These are phyloP conservation scores for Hypoxylon sp. DNA, from an alignment of 2,329 filamentous ascomycete species.

Conservation along the genomic window DNA sequence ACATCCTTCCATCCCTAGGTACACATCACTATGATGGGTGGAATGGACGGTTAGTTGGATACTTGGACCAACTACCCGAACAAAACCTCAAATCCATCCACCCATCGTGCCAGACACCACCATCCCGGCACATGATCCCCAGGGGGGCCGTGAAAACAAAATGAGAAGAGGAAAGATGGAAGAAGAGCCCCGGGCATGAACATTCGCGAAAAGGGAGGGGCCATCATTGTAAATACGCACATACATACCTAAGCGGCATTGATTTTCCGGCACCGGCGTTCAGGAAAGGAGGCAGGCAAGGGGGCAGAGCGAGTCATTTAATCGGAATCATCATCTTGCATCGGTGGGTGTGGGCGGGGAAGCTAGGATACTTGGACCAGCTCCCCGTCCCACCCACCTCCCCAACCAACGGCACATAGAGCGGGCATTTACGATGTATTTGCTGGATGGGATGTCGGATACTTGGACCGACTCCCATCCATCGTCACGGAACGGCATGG, in stretches of 20 bases:
- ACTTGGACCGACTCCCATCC: constrained; percentile 12
- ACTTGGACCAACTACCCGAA: constrained; percentile 4
- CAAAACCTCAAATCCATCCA: constrained; percentile 1
- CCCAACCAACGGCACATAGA: not conserved
- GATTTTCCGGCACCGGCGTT: constrained; percentile 4
- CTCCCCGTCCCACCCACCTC: not conserved
- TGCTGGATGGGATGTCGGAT: constrained; percentile 8
- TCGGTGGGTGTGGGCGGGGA: constrained; percentile 14
- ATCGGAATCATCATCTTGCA: constrained; percentile 20
- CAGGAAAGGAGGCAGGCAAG: not conserved
- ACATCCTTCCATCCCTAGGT: not conserved
- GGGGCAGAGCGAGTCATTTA: not conserved
- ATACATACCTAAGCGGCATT: constrained; percentile 22
- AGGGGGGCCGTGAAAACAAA: constrained; percentile 3
- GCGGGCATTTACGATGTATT: not conserved
- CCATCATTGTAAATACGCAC: constrained; percentile 17
- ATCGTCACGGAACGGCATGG: constrained; percentile 13
- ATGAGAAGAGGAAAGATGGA: not conserved
- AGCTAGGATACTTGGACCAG: constrained; percentile 16
- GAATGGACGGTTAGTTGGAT: constrained; percentile 9
- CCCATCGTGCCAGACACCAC: not conserved
- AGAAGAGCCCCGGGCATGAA: not conserved
- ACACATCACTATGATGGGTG: constrained; percentile 1
- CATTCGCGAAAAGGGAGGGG: not conserved
- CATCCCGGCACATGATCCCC: constrained; percentile 6